Base-by-base conservation (phyloP, 805 yeast genomes). In the Starmerella roubikii region DNA sequence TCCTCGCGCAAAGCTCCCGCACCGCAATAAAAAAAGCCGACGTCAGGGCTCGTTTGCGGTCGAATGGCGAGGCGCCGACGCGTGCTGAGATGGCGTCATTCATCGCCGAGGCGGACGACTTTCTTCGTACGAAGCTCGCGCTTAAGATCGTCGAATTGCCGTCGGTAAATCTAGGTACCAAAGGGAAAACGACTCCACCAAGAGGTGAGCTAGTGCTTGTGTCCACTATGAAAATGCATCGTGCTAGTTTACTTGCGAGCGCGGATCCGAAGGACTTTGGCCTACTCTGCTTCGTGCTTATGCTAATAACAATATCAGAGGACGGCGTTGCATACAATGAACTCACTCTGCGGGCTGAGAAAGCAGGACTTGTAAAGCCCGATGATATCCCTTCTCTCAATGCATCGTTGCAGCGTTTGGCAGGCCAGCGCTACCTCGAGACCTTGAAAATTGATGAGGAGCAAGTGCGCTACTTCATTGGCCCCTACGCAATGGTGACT, bases 381-480 rank as follows among this genome's bases (percentile, higher is more conserved):
- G n/a, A n/a, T n/a, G n/a, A n/a, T n/a, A n/a, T n/a, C n/a, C n/a
- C n/a, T n/a, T n/a, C n/a, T n/a, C n/a, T n/a, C n/a, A n/a, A n/a
- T 27, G 16, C 30, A 13, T 8, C 16, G 13, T 13, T 27, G 16
- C 30, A 27, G 16, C 13, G 30, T 10, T 7, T 27, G 9, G 16
- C 15, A 6, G 15, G 16, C 13, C 30, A 27, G 16, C 13, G 30
- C 8, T 27, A 27, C 13, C 30, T 27, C 7, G 30, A 27, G 13
- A 13, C 7, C 6, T 6, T 15, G 15, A 27, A 27, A 13, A 23
- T n/a, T n/a, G n/a, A n/a, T n/a, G n/a, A n/a, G n/a, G n/a, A n/a
- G n/a, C n/a, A n/a, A n/a, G n/a, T n/a, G n/a, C n/a, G n/a, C n/a
- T 39, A 32, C 30, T 37, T 23, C 17, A 22, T 40, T 9, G 46